Conservation (phyloP, 2,329 filamentous ascomycete genomes). For the Fusarium proliferatum region DNA sequence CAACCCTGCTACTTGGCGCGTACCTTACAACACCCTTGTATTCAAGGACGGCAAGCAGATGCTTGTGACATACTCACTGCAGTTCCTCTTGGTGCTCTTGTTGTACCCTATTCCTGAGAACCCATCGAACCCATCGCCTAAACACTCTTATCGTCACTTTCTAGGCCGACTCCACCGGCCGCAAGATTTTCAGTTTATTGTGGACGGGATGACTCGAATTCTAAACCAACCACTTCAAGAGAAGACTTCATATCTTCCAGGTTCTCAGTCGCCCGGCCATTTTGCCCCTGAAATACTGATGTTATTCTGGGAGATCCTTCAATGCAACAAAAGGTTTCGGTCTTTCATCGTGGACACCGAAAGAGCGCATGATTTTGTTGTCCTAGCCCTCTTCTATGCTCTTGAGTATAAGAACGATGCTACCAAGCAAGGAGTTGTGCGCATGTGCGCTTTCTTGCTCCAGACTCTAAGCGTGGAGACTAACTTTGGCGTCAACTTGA, state of each 20-base stretch:
- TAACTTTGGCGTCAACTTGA: slow-evolving; percentile 89
- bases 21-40: slow-evolving; percentile 92
- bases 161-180: slow-evolving; percentile 89
- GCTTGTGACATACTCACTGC: slow-evolving; percentile 90
- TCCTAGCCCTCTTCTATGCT: slow-evolving; percentile 91
- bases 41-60: slow-evolving; percentile 92
- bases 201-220: slow-evolving; percentile 92
- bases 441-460: slow-evolving; percentile 97
- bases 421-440: slow-evolving; percentile 89
- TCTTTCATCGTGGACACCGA: slow-evolving; percentile 98
- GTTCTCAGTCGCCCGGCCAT: slow-evolving; percentile 80
- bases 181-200: slow-evolving; percentile 97
- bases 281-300: slow-evolving; percentile 97
- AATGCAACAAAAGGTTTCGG: slow-evolving; percentile 97
- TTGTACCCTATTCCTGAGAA: slow-evolving; percentile 89
- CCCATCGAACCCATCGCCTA: slow-evolving; percentile 71
- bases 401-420: slow-evolving; percentile 88
- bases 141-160: slow-evolving; percentile 95
- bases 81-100: slow-evolving; percentile 86
- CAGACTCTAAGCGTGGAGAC: slow-evolving; percentile 95
- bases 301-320: slow-evolving; percentile 96
- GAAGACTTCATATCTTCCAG: slow-evolving; percentile 87
- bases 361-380: slow-evolving; percentile 90
- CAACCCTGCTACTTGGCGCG: slow-evolving; percentile 92
- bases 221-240: slow-evolving; percentile 93